Base-by-base conservation (phyloP, 208 protist genomes). In the Entamoeba moshkovskii region DNA sequence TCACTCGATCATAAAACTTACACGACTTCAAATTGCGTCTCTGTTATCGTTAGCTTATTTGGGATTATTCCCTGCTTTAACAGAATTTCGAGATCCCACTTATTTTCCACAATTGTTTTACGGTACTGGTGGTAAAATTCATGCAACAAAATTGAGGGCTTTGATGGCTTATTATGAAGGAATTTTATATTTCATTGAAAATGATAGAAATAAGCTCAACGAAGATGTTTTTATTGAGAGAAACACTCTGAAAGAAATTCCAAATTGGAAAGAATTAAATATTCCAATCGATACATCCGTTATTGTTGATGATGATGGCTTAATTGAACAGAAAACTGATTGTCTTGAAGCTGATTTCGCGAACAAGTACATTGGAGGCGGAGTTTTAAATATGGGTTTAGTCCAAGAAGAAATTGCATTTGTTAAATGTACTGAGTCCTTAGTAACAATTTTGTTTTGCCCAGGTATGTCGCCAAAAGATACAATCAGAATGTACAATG, bases 361-460 rank as follows among this genome's bases (percentile, higher is more conserved):
- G 22, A 97, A 97, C 66, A 52, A 93, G 33, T 92, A 94, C 18
- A 94, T 96, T 47, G 96, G 96, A 47, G 96, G 96, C 45, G 96
- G 96, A 52, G 96, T 96, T 11, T 66, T 97, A 3, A 18, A 93
- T 44, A n/a, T 52, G n/a, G 96, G 96, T 46, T 42, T 3, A 22
- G 95, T 96, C 29, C 96, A 96, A 47, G 96, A 96, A 94, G 96
- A 96, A 66, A 96, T 96, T 91, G 73, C 93, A n/a, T 95, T 96
- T 73, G 22, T 94, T 22, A 59, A 95, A 42, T 92, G 85, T 92
- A 95, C 96, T 33, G 95, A 96, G 45, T 85, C 95, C 5, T 94
- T 96, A 44, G 93, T 95, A 8, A 45, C 49, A 18, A 52, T 59
- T 3, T 91, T 94, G 11, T 42, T 96, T 46, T 94, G 92, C 29